phyloP scores from a whole-genome alignment of 2,329 filamentous ascomycete species.

The Helotiales sp. region DNA sequence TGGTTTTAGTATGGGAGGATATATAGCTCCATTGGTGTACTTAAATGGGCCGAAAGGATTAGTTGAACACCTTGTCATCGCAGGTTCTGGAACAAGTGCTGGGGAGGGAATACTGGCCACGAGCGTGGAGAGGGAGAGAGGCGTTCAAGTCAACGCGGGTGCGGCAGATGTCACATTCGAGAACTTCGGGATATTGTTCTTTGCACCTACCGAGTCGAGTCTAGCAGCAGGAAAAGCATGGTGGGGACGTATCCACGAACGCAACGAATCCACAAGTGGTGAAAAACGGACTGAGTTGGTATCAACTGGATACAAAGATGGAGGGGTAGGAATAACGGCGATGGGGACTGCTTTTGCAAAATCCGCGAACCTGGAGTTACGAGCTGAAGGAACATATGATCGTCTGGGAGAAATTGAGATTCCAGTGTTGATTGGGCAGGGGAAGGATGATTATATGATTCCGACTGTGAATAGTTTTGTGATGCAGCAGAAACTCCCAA shows the following conservation, averaged over 20 bases:
- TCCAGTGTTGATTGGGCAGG: conserved; percentile 29
- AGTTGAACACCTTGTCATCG: not conserved
- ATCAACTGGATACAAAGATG: not conserved
- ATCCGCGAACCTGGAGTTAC: not conserved
- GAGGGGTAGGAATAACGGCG: not conserved
- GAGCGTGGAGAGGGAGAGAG: not conserved
- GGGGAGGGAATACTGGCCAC: not conserved
- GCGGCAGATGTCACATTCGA: not conserved
- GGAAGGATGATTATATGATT: conserved; percentile 6
- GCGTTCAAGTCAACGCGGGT: not conserved
- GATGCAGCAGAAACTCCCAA: conserved; percentile 1
- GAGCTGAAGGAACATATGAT: not conserved
- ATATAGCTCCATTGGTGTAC: not conserved
- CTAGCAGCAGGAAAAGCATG: not conserved
- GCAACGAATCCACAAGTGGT: not conserved
- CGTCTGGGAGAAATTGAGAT: conserved; percentile 19
- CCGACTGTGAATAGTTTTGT: conserved; percentile 10
- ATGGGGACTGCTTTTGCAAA: not conserved
- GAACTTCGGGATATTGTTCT: not conserved
- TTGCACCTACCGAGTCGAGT: not conserved
- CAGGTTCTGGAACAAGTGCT: not conserved
- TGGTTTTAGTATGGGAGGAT: not conserved
- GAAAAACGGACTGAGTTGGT: not conserved
- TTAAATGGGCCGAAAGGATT: not conserved
- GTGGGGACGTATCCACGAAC: not conserved